Percentiles rank a stretch among this genome's conserved stretches.
These are phyloP conservation scores for Eimeria praecox DNA, from an alignment of 169 alveolate species.

Conservation along the genomic window DNA sequence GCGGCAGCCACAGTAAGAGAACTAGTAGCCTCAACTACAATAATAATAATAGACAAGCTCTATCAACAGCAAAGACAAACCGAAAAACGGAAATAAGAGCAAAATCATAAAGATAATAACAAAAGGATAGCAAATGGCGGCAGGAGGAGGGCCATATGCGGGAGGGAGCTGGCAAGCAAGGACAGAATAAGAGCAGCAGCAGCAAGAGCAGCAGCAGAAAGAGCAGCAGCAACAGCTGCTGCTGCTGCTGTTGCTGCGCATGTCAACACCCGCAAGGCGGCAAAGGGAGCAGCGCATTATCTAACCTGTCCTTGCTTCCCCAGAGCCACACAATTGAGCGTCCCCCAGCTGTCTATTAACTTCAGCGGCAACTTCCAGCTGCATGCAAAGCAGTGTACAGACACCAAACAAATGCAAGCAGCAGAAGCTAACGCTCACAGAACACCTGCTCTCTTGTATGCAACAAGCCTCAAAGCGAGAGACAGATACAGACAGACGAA, in stretches of 20 bases:
- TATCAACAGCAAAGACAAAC: background rate
- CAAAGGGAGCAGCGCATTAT: background rate
- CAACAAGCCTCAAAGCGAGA: background rate
- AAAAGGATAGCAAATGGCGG: background rate
- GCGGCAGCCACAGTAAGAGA: background rate
- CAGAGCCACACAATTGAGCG: constrained; percentile 40
- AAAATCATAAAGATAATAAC: too few relatives aligned
- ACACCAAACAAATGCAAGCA: background rate
- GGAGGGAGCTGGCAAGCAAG: background rate
- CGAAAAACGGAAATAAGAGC: background rate
- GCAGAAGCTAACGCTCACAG: too few relatives aligned
- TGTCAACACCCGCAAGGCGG: too few relatives aligned
- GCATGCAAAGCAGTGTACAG: background rate
- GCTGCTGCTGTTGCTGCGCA: too few relatives aligned
- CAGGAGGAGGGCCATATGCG: background rate
- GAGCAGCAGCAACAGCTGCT: too few relatives aligned
- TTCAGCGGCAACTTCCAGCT: constrained; percentile 41
- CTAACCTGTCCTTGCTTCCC: constrained; percentile 43
- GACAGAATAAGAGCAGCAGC: background rate
- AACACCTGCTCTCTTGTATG: background rate
- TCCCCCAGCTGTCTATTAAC: constrained; percentile 27
- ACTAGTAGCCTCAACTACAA: background rate
- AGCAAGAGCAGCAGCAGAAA: too few relatives aligned
- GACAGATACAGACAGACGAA: background rate
- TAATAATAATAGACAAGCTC: background rate